Evolutionary conservation across 2,329 filamentous ascomycete species (phyloP).

Genomic region (Fusarium floridanum): DNA sequence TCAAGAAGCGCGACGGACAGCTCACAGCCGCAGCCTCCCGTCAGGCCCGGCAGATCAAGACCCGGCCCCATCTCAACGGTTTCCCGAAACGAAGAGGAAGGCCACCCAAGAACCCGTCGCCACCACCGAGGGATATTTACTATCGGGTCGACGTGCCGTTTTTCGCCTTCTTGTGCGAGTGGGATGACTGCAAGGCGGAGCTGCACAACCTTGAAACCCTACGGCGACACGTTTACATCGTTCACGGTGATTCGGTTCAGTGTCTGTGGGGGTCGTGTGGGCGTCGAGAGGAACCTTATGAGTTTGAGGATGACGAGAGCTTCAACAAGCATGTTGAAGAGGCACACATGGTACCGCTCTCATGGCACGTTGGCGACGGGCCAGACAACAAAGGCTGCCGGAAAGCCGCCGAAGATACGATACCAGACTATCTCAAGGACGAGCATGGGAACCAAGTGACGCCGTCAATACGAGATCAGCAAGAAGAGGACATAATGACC

Average conservation of each 20-base stretch:
- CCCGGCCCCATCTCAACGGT: slow-evolving; percentile 42
- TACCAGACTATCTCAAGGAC: slow-evolving; percentile 67
- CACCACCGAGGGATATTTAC: slow-evolving; percentile 58
- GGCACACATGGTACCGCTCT: slow-evolving; percentile 64
- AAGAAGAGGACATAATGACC: slow-evolving; percentile 62
- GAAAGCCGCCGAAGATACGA: slow-evolving; percentile 45
- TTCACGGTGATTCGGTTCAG: slow-evolving; percentile 57
- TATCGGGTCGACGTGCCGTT: slow-evolving; percentile 58
- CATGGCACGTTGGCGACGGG: slow-evolving; percentile 73
- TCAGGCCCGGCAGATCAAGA: slow-evolving; percentile 45
- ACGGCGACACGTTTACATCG: slow-evolving; percentile 63
- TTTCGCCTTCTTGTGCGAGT: slow-evolving; percentile 70
- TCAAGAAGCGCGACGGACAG: slow-evolving; percentile 47
- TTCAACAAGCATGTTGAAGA: slow-evolving; percentile 67
- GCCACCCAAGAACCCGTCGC: slow-evolving; percentile 55
- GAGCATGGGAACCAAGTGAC: slow-evolving; percentile 68
- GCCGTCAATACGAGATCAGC: slow-evolving; percentile 66
- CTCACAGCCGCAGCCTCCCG: slow-evolving; percentile 40
- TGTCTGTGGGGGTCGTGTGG: slow-evolving; percentile 53
- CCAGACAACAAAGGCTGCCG: slow-evolving; percentile 56
- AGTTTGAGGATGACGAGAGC: slow-evolving; percentile 53
- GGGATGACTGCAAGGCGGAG: slow-evolving; percentile 69
- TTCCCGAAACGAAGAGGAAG: slow-evolving; percentile 58
- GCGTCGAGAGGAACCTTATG: slow-evolving; percentile 30
- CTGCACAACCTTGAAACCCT: slow-evolving; percentile 73